These are phyloP conservation scores for Wilcoxina mikolae DNA, from an alignment of 495 filamentous ascomycete genomes.

Conservation along the genomic window DNA sequence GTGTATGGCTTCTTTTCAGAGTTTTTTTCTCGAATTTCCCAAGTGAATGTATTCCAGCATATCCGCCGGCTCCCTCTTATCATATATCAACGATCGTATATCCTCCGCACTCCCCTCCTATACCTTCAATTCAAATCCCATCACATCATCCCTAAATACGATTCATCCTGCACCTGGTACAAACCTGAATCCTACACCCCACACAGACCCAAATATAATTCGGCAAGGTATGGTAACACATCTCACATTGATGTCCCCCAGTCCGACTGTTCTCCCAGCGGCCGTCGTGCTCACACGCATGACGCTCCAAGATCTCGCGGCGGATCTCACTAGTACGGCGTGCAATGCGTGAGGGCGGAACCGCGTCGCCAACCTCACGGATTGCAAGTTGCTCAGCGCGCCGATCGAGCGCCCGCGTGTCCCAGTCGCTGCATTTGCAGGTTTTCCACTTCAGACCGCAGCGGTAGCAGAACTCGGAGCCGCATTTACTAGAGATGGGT, in stretches of 20 bases:
- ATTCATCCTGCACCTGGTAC: slow-evolving; percentile 20
- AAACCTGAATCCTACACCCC: slow-evolving; percentile 15
- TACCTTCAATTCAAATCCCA: too few relatives aligned
- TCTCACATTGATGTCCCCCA: slow-evolving; percentile 10
- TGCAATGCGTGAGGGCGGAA: background rate
- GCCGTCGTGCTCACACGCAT: slow-evolving; percentile 14
- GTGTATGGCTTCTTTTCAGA: too few relatives aligned
- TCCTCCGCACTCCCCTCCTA: too few relatives aligned
- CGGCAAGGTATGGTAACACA: slow-evolving; percentile 10
- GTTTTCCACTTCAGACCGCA: slow-evolving; percentile 22
- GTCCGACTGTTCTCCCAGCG: slow-evolving; percentile 9
- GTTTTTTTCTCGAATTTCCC: too few relatives aligned
- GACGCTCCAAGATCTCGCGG: background rate
- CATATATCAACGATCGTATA: too few relatives aligned
- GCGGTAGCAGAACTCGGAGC: slow-evolving; percentile 23
- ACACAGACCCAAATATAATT: slow-evolving; percentile 13
- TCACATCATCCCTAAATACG: too few relatives aligned
- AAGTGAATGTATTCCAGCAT: too few relatives aligned
- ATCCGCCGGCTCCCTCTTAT: too few relatives aligned
- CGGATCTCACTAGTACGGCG: background rate
- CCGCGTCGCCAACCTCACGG: slow-evolving; percentile 8
- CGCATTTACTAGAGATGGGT: slow-evolving; percentile 9
- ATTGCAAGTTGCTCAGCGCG: slow-evolving; percentile 24
- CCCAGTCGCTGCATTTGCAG: slow-evolving; percentile 22
- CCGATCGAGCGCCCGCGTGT: slow-evolving; percentile 7